phyloP scores from a whole-genome alignment of 148 eudicot species.

The Cornus florida region DNA sequence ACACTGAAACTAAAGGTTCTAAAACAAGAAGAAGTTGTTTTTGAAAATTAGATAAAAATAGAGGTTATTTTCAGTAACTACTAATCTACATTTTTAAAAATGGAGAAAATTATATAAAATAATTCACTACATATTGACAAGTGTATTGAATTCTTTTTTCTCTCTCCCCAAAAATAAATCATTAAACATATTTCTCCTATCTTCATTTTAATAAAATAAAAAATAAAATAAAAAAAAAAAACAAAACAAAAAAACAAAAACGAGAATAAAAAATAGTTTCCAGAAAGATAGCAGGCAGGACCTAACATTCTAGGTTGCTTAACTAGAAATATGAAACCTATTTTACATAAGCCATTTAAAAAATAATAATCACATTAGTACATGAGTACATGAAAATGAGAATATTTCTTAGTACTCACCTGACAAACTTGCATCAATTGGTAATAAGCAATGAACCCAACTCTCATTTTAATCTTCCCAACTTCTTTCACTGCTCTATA shows the following conservation, averaged over 20 bases:
- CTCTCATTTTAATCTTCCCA: slow-evolving; percentile 49
- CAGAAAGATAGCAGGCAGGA: too few species aligned
- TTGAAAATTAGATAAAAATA: too few species aligned
- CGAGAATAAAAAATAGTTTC: neutral
- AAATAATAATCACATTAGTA: too few species aligned
- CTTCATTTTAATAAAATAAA: neutral
- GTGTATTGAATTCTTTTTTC: neutral
- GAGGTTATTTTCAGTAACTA: too few species aligned
- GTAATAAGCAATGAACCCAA: slow-evolving; percentile 57
- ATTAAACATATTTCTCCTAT: too few species aligned
- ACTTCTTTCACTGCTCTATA: slow-evolving; percentile 32
- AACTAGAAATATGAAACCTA: too few species aligned
- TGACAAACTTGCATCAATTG: slow-evolving; percentile 68
- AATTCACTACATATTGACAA: neutral
- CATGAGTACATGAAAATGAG: too few species aligned
- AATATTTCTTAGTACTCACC: slow-evolving; percentile 23
- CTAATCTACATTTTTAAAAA: neutral
- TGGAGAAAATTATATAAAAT: too few species aligned
- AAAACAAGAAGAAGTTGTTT: too few species aligned
- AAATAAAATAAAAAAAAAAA: neutral
- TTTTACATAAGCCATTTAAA: neutral
- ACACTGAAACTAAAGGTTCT: too few species aligned
- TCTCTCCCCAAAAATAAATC: too few species aligned
- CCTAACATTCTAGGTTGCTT: too few species aligned
- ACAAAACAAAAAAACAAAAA: neutral